These are phyloP conservation scores for Fomitopsis schrenkii DNA, from an alignment of 1,284 basidiomycete genomes.

Conservation along the genomic window DNA sequence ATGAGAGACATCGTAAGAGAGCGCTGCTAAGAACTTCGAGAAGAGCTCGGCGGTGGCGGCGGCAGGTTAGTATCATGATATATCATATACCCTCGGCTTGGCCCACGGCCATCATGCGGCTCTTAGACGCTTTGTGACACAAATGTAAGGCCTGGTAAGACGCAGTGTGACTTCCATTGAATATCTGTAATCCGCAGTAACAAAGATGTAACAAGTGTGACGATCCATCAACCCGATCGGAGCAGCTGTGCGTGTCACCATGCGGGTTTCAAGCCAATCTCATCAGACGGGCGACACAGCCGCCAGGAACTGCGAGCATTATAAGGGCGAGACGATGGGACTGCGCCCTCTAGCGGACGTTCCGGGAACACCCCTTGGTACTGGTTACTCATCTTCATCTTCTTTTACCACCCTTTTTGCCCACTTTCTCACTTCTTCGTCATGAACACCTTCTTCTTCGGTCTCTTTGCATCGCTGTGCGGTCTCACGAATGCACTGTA, in stretches of 20 bases:
- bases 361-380: constrained; percentile 7
- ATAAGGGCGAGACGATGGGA: constrained; percentile 1
- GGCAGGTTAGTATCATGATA: too few species aligned
- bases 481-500: constrained; percentile 20
- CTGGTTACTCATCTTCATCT: constrained; percentile 4
- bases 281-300: not conserved
- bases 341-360: constrained; percentile 10
- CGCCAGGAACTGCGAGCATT: not conserved
- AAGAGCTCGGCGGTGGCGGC: not conserved
- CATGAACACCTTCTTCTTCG: constrained; percentile 20
- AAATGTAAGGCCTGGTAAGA: not conserved
- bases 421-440: constrained; percentile 11
- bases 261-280: not conserved
- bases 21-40: not conserved
- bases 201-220: not conserved
- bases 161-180: not conserved
- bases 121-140: not conserved
- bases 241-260: not conserved
- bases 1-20: not conserved
- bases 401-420: constrained; percentile 9
- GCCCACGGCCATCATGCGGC: not conserved
- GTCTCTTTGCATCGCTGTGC: constrained; percentile 23
- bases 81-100: too few species aligned
- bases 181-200: not conserved
- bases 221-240: not conserved